Evolutionary conservation across 2,329 filamentous ascomycete genomes (phyloP).

Genomic region (Trichoderma semiorbis): DNA sequence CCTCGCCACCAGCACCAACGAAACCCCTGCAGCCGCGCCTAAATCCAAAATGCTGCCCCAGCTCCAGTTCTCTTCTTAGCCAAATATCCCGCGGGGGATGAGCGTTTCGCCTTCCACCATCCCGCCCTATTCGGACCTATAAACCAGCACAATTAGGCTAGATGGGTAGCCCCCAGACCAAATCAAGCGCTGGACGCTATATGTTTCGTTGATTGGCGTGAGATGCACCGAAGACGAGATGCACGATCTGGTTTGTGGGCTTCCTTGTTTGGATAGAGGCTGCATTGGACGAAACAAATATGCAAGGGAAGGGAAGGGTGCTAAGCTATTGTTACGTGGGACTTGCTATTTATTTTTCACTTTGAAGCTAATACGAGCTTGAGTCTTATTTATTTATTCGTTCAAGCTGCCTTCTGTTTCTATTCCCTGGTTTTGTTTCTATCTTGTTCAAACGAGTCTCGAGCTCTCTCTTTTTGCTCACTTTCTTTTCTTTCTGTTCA

Average conservation of each 20-base stretch:
- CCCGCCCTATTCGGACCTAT: conserved; percentile 7
- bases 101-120: neutral
- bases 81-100: neutral
- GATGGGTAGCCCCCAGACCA: neutral
- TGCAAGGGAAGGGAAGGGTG: neutral
- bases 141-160: neutral
- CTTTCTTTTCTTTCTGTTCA: neutral
- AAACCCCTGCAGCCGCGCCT: conserved; percentile 6
- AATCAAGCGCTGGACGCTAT: neutral
- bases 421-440: neutral
- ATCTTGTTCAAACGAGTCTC: neutral
- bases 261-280: conserved; percentile 15
- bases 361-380: neutral
- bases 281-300: conserved; percentile 5
- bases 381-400: neutral
- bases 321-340: neutral
- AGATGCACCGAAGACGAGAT: neutral
- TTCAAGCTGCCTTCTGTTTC: neutral
- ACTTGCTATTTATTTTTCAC: conserved; percentile 6
- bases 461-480: neutral
- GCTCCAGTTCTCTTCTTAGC: neutral
- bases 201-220: neutral
- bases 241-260: neutral
- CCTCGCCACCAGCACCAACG: neutral
- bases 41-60: neutral